These are phyloP conservation scores for Neofusicoccum sp. DNA, from an alignment of 2,329 filamentous ascomycete genomes.

Conservation along the genomic window DNA sequence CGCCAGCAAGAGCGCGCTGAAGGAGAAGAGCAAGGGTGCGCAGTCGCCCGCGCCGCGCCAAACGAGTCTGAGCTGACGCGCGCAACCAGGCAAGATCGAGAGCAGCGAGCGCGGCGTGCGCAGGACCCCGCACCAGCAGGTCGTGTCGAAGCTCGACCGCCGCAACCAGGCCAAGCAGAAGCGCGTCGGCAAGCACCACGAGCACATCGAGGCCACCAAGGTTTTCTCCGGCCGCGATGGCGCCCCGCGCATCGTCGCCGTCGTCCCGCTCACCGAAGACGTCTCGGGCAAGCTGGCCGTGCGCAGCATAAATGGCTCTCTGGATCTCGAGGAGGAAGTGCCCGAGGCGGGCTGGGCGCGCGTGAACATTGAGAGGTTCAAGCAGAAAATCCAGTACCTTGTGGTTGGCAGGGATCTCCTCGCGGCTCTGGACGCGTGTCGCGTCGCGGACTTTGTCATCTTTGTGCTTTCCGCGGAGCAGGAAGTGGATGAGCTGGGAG, in stretches of 20 bases:
- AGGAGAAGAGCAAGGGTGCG: slow-evolving; percentile 81
- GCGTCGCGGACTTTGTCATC: slow-evolving; percentile 88
- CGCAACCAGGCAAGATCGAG: slow-evolving; percentile 70
- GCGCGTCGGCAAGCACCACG: slow-evolving; percentile 79
- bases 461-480: slow-evolving; percentile 80
- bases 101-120: slow-evolving; percentile 69
- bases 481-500: slow-evolving; percentile 82
- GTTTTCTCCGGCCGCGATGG: slow-evolving; percentile 87
- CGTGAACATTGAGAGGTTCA: slow-evolving; percentile 84
- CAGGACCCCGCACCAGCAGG: slow-evolving; percentile 91
- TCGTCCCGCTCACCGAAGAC: slow-evolving; percentile 80
- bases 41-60: neutral
- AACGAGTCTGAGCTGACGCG: neutral
- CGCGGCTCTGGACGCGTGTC: slow-evolving; percentile 79
- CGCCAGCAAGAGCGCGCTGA: slow-evolving; percentile 82
- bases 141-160: slow-evolving; percentile 96
- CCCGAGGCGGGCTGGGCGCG: slow-evolving; percentile 61
- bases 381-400: slow-evolving; percentile 89
- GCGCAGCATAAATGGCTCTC: slow-evolving; percentile 70
- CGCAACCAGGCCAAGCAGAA: slow-evolving; percentile 94
- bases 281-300: slow-evolving; percentile 70
- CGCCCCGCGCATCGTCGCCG: slow-evolving; percentile 83
- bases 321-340: slow-evolving; percentile 74
- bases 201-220: slow-evolving; percentile 75
- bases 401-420: slow-evolving; percentile 73